Conservation (phyloP, 2,329 filamentous ascomycete species). For the Sporothrix mexicana region DNA sequence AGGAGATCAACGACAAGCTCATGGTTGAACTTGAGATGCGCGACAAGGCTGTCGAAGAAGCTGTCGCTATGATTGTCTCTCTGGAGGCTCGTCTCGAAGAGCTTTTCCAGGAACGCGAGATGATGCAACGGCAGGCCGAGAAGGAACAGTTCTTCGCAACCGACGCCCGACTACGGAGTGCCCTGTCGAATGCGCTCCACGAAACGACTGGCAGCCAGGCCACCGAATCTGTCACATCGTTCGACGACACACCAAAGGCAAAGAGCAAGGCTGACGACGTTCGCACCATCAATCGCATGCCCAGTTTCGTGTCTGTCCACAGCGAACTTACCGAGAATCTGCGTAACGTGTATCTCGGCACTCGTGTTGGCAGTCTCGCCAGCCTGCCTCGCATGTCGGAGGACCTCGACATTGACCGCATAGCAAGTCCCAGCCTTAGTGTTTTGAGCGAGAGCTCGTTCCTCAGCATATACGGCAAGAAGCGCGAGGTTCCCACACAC, state of each 20-base stretch:
- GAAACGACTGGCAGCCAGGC: not conserved
- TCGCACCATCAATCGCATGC: slow-evolving; percentile 61
- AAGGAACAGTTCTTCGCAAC: slow-evolving; percentile 46
- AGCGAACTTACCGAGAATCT: slow-evolving; percentile 66
- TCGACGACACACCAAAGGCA: slow-evolving; percentile 39
- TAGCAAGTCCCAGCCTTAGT: slow-evolving; percentile 66
- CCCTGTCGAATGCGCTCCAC: slow-evolving; percentile 37
- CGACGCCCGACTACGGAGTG: slow-evolving; percentile 40
- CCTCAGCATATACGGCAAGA: slow-evolving; percentile 65
- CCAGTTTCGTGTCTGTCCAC: slow-evolving; percentile 67
- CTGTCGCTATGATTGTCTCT: slow-evolving; percentile 70
- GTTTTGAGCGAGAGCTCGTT: slow-evolving; percentile 72
- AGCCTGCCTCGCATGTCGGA: slow-evolving; percentile 58
- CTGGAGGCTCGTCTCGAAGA: slow-evolving; percentile 66
- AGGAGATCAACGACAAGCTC: slow-evolving; percentile 64
- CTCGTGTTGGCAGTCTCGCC: slow-evolving; percentile 52
- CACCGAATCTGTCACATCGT: not conserved
- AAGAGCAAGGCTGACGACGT: slow-evolving; percentile 42
- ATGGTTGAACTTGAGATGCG: slow-evolving; percentile 67
- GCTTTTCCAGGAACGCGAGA: slow-evolving; percentile 59
- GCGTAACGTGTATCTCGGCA: slow-evolving; percentile 63
- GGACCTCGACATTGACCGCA: slow-evolving; percentile 48
- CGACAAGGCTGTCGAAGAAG: slow-evolving; percentile 73
- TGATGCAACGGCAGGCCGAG: slow-evolving; percentile 57
- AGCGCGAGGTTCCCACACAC: slow-evolving; percentile 38